phyloP scores from a whole-genome alignment of 345 rosid genomes.

The Zanthoxylum bungeanum region DNA sequence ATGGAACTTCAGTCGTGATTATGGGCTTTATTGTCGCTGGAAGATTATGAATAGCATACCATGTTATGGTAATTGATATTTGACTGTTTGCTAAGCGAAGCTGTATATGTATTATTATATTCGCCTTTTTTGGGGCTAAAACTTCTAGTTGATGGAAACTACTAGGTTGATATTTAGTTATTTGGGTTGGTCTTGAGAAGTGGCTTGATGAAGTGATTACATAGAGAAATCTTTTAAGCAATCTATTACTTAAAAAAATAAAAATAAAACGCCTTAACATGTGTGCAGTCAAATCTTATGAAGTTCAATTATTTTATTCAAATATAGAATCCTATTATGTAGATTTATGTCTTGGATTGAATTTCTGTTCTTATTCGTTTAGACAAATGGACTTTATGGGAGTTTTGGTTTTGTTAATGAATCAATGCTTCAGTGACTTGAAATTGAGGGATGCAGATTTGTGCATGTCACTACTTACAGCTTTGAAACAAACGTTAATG shows the following conservation, averaged over 20 bases:
- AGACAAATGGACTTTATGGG: neutral
- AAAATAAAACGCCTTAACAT: neutral
- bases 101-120: neutral
- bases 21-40: neutral
- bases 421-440: neutral
- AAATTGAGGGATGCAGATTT: neutral
- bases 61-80: neutral
- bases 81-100: neutral
- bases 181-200: neutral
- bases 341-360: neutral
- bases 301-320: neutral
- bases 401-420: neutral
- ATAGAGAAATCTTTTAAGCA: neutral
- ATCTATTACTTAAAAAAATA: neutral
- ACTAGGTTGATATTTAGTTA: neutral
- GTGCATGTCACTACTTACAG: neutral
- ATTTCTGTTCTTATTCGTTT: neutral
- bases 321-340: neutral
- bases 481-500: neutral
- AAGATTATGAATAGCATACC: neutral
- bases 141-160: neutral
- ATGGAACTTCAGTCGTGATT: neutral
- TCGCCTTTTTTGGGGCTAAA: neutral
- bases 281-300: neutral
- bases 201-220: neutral